Evolutionary conservation across 768 basidiomycete species (phyloP).

Genomic region (Serendipita indica): DNA sequence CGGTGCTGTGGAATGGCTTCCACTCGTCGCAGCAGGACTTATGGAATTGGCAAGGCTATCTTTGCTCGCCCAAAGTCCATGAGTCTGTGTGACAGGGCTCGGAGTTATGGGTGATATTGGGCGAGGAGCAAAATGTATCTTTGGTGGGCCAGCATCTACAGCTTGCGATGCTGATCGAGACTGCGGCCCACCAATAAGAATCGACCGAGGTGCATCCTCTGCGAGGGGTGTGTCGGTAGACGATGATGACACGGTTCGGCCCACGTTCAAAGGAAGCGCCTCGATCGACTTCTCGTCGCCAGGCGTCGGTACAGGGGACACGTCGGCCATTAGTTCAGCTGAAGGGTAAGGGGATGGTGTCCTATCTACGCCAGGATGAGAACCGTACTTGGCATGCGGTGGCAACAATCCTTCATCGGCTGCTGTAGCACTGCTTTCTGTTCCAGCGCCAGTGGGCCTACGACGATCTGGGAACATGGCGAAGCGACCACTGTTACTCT

Average conservation of each 20-base stretch:
- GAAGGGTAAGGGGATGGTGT: neutral
- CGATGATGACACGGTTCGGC: neutral
- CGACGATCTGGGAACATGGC: conserved; percentile 45
- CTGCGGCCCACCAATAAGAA: neutral
- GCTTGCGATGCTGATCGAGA: neutral
- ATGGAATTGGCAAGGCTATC: neutral
- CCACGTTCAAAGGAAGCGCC: neutral
- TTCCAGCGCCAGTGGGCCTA: neutral
- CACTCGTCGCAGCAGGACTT: neutral
- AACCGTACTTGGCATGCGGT: neutral
- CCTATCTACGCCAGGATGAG: neutral
- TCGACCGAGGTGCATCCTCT: neutral
- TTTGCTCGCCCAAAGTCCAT: neutral
- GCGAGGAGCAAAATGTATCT: neutral
- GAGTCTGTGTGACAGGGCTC: neutral
- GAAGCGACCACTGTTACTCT: conserved; percentile 34
- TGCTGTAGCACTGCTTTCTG: neutral
- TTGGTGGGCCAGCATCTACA: neutral
- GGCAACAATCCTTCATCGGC: neutral
- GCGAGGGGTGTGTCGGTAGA: neutral
- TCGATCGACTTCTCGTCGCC: neutral
- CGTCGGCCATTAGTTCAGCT: too few relatives aligned
- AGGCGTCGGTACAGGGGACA: neutral
- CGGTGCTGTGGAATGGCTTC: neutral
- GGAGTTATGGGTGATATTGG: neutral